Percentiles rank a stretch among this genome's conserved stretches.
phyloP scores from a whole-genome alignment of 129 eudicot genomes.

The Erigeron canadensis region DNA sequence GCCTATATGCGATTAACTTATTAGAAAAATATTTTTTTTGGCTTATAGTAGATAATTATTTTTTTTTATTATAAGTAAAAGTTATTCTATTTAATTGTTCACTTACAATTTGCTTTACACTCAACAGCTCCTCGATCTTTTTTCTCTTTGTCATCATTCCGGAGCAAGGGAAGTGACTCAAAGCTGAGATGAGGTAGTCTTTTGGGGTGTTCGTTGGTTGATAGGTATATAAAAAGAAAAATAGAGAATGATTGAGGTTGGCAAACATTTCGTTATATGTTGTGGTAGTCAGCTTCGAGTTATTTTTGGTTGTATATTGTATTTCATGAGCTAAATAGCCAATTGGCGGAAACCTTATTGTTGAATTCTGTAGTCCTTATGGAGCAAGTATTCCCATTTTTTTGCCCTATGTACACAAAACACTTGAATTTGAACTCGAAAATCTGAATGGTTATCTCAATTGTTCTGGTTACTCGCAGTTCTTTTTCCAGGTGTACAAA shows the following conservation, averaged over 20 bases:
- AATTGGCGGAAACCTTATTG: slow-evolving; percentile 35
- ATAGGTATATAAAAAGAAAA: slow-evolving; percentile 22
- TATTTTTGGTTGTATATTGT: slow-evolving; percentile 41
- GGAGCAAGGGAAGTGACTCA: slow-evolving; percentile 92
- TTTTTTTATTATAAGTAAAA: not conserved
- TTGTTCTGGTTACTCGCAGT: not conserved
- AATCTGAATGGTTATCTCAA: slow-evolving; percentile 22
- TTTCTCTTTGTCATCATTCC: slow-evolving; percentile 83
- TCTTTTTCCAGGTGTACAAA: not conserved
- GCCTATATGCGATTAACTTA: not conserved
- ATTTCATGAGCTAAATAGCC: slow-evolving; percentile 32
- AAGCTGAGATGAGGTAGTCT: slow-evolving; percentile 36
- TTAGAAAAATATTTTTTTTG: not conserved
- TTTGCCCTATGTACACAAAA: slow-evolving; percentile 12
- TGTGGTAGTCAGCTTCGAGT: slow-evolving; percentile 24
- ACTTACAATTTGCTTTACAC: slow-evolving; percentile 15
- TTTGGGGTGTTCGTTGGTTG: not conserved
- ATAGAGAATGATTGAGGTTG: slow-evolving; percentile 27
- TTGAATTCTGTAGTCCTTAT: slow-evolving; percentile 23
- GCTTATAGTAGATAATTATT: not conserved
- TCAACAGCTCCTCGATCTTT: slow-evolving; percentile 85
- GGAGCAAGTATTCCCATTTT: slow-evolving; percentile 26
- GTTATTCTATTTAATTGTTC: not conserved
- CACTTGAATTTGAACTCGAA: slow-evolving; percentile 10
- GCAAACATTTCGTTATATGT: slow-evolving; percentile 26